Base-by-base conservation (phyloP, 257 asterid species). In the Verbena officinalis region DNA sequence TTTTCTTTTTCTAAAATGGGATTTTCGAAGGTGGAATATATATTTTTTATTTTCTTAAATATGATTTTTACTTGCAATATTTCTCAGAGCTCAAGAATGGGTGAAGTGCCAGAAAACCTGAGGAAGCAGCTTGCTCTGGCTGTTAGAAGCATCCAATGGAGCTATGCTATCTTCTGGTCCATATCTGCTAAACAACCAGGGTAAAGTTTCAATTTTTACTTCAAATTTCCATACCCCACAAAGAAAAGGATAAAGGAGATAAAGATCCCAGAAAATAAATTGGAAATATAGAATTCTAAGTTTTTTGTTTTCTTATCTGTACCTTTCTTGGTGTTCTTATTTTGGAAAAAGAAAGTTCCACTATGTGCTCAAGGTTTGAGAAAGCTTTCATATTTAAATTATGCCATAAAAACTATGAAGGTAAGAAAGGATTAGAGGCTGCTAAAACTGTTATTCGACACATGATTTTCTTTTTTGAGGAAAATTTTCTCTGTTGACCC, bases 101-200 rank as follows among this genome's bases (percentile, higher is more conserved):
- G 80, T 58, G 81, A 57, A 21, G 77, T 58, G 6, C 61, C 77
- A 53, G 78, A 74, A 34, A 82, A 71, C 65, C 78, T 91, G 22
- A 91, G 81, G 73, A 75, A 75, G 67, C 84, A 79, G 73, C 95
- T 91, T 67, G 94, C 94, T 73, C 54, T 78, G 66, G 93, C 97
- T 61, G 83, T 84, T 61, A 82, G 81, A 84, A 80, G 84, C 72
- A 86, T 80, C 55, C 89, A 86, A 59, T 91, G 97, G 97, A 84
- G 89, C 76, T 91, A 91, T 76, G 96, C 93, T 10, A 81, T 91
- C 49, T 88, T 86, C 74, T 91, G 97, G 97, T 84, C 97, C 40
- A 38, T 72, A 76, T 83, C 96, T 54, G 67, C 86, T 64, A 63
- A 49, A 45, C 79, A 84, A 30, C 77, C 86, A 2, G 96, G 94